These are phyloP conservation scores for Sphaerulina musiva DNA, from an alignment of 2,329 filamentous ascomycete genomes.

Conservation along the genomic window DNA sequence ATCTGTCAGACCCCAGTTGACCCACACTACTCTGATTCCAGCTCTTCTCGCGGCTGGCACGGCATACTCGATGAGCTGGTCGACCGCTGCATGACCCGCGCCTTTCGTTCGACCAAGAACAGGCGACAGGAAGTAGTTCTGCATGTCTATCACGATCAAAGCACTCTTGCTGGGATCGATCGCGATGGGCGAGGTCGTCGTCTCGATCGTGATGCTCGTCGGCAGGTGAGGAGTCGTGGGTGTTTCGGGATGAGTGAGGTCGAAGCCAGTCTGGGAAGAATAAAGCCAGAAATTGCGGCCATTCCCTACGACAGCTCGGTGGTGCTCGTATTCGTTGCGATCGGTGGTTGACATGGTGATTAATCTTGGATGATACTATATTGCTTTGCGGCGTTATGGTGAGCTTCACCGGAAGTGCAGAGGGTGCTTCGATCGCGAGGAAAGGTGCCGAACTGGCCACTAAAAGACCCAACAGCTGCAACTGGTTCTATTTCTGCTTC, in stretches of 20 bases:
- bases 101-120: constrained; percentile 32
- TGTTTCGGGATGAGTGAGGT: constrained; percentile 40
- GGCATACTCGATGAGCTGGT: constrained; percentile 39
- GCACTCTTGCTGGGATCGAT: constrained; percentile 33
- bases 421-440: background rate
- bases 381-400: background rate
- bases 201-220: constrained; percentile 24
- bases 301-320: constrained; percentile 37
- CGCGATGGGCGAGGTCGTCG: constrained; percentile 28
- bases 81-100: constrained; percentile 39
- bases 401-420: background rate
- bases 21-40: constrained; percentile 49
- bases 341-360: background rate
- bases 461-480: too few species aligned
- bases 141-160: constrained; percentile 34
- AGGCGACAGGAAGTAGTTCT: constrained; percentile 32
- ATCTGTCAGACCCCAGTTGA: constrained; percentile 55
- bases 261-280: constrained; percentile 38
- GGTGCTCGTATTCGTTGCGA: constrained; percentile 4
- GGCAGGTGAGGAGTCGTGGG: constrained; percentile 25
- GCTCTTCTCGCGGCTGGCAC: constrained; percentile 46
- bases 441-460: background rate
- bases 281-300: constrained; percentile 43
- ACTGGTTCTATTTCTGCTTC: too few species aligned
- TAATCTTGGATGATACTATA: background rate